phyloP scores from a whole-genome alignment of 176 grass and related monocot genomes.

The Carex littledalei region DNA sequence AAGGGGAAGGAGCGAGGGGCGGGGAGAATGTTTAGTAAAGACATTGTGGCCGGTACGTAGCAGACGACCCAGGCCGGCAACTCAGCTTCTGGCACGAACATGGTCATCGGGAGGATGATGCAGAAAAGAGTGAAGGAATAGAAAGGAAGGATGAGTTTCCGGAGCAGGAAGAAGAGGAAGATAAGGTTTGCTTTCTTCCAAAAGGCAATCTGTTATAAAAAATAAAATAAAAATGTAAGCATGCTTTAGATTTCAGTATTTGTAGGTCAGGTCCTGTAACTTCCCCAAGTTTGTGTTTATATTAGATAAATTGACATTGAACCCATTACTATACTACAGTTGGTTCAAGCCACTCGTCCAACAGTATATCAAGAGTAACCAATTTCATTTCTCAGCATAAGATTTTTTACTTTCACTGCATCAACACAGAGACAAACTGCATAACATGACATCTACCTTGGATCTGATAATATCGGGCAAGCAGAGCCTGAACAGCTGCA shows the following conservation, averaged over 20 bases:
- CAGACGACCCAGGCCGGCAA: slow-evolving; percentile 45
- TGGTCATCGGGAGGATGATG: slow-evolving; percentile 45
- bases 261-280: background rate
- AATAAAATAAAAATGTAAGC: background rate
- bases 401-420: background rate
- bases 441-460: slow-evolving; percentile 25
- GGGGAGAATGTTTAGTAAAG: slow-evolving; percentile 46
- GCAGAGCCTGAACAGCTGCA: slow-evolving; percentile 54
- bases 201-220: slow-evolving; percentile 32
- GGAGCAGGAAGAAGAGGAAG: slow-evolving; percentile 50
- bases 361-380: background rate
- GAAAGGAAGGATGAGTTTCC: slow-evolving; percentile 47
- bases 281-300: background rate
- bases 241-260: background rate
- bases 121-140: slow-evolving; percentile 54
- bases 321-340: background rate
- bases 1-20: slow-evolving; percentile 42
- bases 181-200: slow-evolving; percentile 49
- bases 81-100: slow-evolving; percentile 48
- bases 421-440: background rate
- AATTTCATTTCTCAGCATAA: background rate
- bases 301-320: background rate
- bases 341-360: background rate
- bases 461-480: slow-evolving; percentile 42
- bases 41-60: slow-evolving; percentile 45